Evolutionary conservation across 371 early-diverging fungal species (phyloP), one percentile per base, ranked within the genome.

Genomic region (Syncephalastrum contaminatum): DNA sequence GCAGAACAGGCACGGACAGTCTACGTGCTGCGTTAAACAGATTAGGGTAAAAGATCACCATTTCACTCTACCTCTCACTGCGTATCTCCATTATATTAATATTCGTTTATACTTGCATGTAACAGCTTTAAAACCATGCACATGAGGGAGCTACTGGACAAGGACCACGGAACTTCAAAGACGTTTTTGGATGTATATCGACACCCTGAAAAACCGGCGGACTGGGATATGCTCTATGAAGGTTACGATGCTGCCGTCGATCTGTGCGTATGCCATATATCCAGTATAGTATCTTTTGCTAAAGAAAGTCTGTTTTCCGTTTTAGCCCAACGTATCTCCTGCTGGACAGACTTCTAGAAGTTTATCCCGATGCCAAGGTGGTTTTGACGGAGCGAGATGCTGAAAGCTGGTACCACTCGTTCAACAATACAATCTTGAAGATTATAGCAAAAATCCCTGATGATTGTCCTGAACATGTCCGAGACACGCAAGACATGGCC

Each of bases 301-400:
- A n/a, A n/a, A n/a, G n/a, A n/a, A n/a, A n/a, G n/a, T n/a, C n/a
- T n/a, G n/a, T n/a, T n/a, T n/a, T n/a, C n/a, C n/a, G n/a, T n/a
- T n/a, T n/a, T 40, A 51, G 52, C 15, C 54, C 54, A 10, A 22
- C 43, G 6, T 19, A n/a, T 8, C 15, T 42, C 19, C 42, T 52
- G 10, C 20, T 53, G 24, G 54, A 22, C 15, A 19, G 44, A 12
- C 44, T 42, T 44, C 20, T 25, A 46, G 30, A 16, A 50, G 56
- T 6, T 16, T 72, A 69, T 39, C 73, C 73, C 15, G 59, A 64
- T 8, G 73, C 73, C 16, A 73, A 73, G 47, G 25, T 58, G 6
- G 30, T 58, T 13, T 45, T 58, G 16, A 45, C 52, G 4, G 39
- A 19, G 16, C 45, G 58, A 4, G 52, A 58, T 22, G 44, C 42